Conservation (phyloP, 345 rosid genomes). For the Brassica juncea region DNA sequence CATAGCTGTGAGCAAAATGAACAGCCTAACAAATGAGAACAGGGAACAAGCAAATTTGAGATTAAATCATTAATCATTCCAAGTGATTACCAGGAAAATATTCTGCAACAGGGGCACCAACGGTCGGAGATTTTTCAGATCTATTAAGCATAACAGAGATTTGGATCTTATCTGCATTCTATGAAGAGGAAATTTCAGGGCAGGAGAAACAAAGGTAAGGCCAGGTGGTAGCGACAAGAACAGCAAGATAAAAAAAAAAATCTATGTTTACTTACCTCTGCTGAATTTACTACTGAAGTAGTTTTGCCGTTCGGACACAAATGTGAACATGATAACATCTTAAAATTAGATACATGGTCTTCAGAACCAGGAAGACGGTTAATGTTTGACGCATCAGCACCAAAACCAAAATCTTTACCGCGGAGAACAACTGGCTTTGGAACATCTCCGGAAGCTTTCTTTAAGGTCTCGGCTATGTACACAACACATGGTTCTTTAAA, state of each 20-base stretch:
- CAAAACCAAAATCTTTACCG: slow-evolving; percentile 60
- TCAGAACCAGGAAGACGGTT: slow-evolving; percentile 49
- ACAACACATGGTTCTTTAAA: slow-evolving; percentile 61
- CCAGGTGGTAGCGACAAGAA: not conserved
- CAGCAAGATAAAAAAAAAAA: not conserved
- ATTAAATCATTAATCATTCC: not conserved
- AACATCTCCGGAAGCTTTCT: slow-evolving; percentile 45
- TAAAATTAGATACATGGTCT: slow-evolving; percentile 40
- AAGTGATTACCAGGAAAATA: slow-evolving; percentile 72
- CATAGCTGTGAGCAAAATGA: slow-evolving; percentile 49
- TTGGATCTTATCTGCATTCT: slow-evolving; percentile 88
- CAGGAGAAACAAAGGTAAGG: slow-evolving; percentile 7
- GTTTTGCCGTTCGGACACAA: slow-evolving; percentile 59
- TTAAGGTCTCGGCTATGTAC: slow-evolving; percentile 55
- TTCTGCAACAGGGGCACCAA: slow-evolving; percentile 63
- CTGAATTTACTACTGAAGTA: slow-evolving; percentile 43
- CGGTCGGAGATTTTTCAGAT: slow-evolving; percentile 48
- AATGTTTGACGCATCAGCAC: slow-evolving; percentile 44
- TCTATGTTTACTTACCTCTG: slow-evolving; percentile 57
- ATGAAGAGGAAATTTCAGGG: slow-evolving; percentile 47
- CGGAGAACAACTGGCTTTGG: slow-evolving; percentile 54
- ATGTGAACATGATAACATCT: slow-evolving; percentile 54
- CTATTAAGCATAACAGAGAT: slow-evolving; percentile 64
- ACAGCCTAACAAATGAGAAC: slow-evolving; percentile 6
- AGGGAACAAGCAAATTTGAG: not conserved